Evolutionary conservation across 768 basidiomycete species (phyloP).

Genomic region (Hortiboletus campestris): DNA sequence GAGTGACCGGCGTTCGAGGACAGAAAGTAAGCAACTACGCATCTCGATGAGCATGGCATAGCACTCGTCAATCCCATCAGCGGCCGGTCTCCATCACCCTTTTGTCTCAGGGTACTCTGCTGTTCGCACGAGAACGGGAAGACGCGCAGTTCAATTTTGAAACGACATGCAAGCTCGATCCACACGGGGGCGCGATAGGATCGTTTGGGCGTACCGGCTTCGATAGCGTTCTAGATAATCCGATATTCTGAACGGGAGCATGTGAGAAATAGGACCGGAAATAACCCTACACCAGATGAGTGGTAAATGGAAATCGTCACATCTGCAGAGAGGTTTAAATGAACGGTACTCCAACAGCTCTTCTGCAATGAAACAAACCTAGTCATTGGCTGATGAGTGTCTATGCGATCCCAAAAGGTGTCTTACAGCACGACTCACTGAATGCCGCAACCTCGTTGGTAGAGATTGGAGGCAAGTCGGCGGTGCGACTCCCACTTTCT

Average conservation of each 20-base stretch:
- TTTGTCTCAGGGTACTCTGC: neutral
- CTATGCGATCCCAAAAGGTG: too few species aligned
- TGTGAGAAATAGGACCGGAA: constrained; percentile 10
- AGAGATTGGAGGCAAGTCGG: too few species aligned
- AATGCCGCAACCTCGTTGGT: too few species aligned
- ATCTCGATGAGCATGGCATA: neutral
- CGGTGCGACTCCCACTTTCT: too few species aligned
- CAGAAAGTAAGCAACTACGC: neutral
- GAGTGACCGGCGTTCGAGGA: constrained; percentile 10
- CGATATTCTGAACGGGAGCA: neutral
- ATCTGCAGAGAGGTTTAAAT: too few species aligned
- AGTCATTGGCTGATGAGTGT: too few species aligned
- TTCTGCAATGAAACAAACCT: too few species aligned
- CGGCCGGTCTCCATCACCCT: constrained; percentile 6
- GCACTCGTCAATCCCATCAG: constrained; percentile 15
- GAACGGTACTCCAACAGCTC: too few species aligned
- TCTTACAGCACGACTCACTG: too few species aligned
- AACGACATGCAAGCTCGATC: neutral
- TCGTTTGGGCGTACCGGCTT: constrained; percentile 3
- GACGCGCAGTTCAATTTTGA: neutral
- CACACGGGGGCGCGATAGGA: neutral
- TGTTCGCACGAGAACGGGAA: neutral
- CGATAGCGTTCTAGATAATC: constrained; percentile 4
- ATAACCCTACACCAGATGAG: constrained; percentile 6
- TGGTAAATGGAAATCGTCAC: neutral